Percentiles rank a stretch among this genome's conserved stretches.
phyloP scores from a whole-genome alignment of 352 stramenopile genomes.

The Globisporangium solare region DNA sequence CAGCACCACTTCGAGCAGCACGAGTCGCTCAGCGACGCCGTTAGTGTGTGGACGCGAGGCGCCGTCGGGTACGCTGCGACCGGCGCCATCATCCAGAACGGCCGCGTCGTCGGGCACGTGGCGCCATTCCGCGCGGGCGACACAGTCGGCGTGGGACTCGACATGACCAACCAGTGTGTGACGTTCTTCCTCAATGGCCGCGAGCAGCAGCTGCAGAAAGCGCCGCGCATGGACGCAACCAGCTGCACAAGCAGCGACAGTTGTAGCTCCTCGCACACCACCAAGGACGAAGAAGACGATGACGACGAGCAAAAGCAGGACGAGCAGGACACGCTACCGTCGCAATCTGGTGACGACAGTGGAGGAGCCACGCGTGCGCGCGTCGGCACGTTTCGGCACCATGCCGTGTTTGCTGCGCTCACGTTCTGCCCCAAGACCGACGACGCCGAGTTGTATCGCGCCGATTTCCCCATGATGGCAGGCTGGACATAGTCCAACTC shows the following conservation, averaged over 20 bases:
- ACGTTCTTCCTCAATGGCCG: constrained; percentile 1
- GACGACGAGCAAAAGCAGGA: too few species aligned
- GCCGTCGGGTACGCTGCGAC: constrained; percentile 1
- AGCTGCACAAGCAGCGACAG: too few species aligned
- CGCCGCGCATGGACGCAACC: too few species aligned
- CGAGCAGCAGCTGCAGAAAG: neutral
- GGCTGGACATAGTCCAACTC: too few species aligned
- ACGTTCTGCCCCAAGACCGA: constrained; percentile 5
- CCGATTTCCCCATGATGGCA: too few species aligned
- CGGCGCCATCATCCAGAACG: neutral
- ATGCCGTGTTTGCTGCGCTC: constrained; percentile 4
- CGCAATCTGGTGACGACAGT: too few species aligned
- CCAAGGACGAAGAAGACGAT: neutral
- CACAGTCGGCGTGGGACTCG: constrained; percentile 2
- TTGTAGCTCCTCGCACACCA: neutral
- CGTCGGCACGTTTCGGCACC: neutral
- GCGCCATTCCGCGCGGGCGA: constrained; percentile 1
- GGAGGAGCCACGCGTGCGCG: neutral
- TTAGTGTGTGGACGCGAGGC: neutral
- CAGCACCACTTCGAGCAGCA: neutral
- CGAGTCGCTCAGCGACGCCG: neutral
- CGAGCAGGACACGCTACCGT: too few species aligned
- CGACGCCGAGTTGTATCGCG: neutral
- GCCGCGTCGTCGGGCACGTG: neutral
- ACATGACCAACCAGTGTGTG: neutral